Conservation (phyloP, 2,329 filamentous ascomycete species). For the Grosmannia clavigera region DNA sequence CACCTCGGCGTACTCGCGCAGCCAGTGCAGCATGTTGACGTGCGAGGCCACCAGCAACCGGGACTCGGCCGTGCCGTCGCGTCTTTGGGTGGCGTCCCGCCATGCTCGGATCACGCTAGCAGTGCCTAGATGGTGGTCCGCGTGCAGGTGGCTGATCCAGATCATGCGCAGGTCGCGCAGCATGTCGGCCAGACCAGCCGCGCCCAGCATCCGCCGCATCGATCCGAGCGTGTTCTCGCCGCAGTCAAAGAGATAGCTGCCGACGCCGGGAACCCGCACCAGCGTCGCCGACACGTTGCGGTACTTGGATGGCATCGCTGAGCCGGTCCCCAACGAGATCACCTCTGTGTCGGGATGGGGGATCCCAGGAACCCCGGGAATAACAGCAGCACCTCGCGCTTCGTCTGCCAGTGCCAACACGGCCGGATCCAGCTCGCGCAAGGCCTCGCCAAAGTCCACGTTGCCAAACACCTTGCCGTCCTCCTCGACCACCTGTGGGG, state of each 20-base stretch:
- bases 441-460: constrained; percentile 33
- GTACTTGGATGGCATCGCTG: constrained; percentile 80
- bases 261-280: constrained; percentile 68
- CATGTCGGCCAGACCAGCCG: constrained; percentile 53
- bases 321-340: constrained; percentile 81
- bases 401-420: constrained; percentile 40
- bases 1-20: constrained; percentile 66
- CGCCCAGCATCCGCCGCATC: constrained; percentile 59
- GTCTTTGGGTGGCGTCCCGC: constrained; percentile 41
- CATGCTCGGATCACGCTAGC: constrained; percentile 72
- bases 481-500: constrained; percentile 33
- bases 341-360: constrained; percentile 56
- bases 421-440: constrained; percentile 23
- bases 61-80: constrained; percentile 23
- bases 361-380: not conserved
- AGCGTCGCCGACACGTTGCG: constrained; percentile 89
- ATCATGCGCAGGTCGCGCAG: constrained; percentile 69
- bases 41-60: constrained; percentile 57
- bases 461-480: constrained; percentile 33
- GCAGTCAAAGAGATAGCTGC: constrained; percentile 83
- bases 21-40: constrained; percentile 57
- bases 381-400: constrained; percentile 23
- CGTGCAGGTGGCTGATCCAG: constrained; percentile 92
- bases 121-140: constrained; percentile 87
- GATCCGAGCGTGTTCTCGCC: constrained; percentile 90